Evolutionary conservation across 306 rosid genomes (phyloP).

Genomic region (Gastrolobium bilobum): DNA sequence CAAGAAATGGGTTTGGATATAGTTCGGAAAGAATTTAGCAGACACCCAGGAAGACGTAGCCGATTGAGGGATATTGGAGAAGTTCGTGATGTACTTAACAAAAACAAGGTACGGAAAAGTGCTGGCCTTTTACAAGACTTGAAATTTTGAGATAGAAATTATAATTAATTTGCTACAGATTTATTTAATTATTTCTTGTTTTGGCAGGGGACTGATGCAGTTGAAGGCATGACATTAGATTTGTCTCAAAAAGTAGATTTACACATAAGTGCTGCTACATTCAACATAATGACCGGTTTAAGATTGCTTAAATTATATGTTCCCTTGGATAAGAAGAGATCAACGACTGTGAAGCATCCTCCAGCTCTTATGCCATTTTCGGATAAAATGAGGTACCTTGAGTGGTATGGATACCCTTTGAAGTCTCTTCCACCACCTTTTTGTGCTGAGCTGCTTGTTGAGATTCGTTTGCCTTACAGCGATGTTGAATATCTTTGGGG

Average conservation of each 20-base stretch:
- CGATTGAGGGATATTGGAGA: slow-evolving; percentile 19
- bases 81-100: too few species aligned
- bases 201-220: slow-evolving; percentile 23
- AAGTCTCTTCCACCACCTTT: slow-evolving; percentile 13
- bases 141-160: too few species aligned
- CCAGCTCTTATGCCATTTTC: not conserved
- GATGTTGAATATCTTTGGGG: slow-evolving; percentile 10
- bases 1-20: slow-evolving; percentile 36
- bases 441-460: slow-evolving; percentile 26
- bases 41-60: slow-evolving; percentile 36
- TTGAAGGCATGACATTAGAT: not conserved
- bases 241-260: not conserved
- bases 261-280: not conserved
- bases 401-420: not conserved
- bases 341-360: too few species aligned
- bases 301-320: slow-evolving; percentile 22
- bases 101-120: too few species aligned
- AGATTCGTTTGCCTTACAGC: not conserved
- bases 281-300: not conserved
- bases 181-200: not conserved
- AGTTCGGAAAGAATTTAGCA: slow-evolving; percentile 28
- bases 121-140: too few species aligned
- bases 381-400: not conserved
- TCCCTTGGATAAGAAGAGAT: not conserved
- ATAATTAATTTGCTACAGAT: too few species aligned